These are phyloP conservation scores for Colletotrichum chrysophilum DNA, from an alignment of 2,329 filamentous ascomycete species.

Conservation along the genomic window DNA sequence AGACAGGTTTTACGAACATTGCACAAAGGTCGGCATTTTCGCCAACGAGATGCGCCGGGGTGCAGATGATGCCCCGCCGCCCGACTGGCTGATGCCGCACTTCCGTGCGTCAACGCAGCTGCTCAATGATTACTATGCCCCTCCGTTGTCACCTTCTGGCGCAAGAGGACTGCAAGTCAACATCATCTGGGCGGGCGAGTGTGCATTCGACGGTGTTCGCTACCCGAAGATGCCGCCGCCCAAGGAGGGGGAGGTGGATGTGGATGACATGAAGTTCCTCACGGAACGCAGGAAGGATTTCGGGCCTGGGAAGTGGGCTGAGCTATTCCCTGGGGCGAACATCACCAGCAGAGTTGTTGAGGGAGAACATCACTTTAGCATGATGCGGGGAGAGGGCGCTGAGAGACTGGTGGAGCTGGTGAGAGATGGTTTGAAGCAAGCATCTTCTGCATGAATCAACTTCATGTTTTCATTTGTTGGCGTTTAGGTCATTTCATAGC, in stretches of 20 bases:
- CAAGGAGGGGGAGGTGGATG: conserved; percentile 60
- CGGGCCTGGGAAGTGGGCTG: conserved; percentile 71
- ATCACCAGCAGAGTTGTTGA: conserved; percentile 70
- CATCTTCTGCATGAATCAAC: not conserved
- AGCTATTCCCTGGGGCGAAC: conserved; percentile 64
- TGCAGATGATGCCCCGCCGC: conserved; percentile 58
- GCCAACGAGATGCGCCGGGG: conserved; percentile 54
- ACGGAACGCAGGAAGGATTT: conserved; percentile 77
- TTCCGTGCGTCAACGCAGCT: conserved; percentile 72
- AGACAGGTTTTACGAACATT: conserved; percentile 69
- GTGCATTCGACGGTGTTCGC: conserved; percentile 69
- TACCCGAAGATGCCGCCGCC: conserved; percentile 69
- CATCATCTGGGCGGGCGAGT: conserved; percentile 75
- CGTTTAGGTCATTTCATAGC: not conserved
- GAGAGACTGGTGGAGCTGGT: not conserved
- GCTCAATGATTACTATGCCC: conserved; percentile 64
- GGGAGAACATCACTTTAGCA: conserved; percentile 74
- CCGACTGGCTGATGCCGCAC: conserved; percentile 75
- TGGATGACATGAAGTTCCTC: conserved; percentile 52
- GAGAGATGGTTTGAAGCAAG: not conserved
- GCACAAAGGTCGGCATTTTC: conserved; percentile 73
- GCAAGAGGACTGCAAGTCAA: conserved; percentile 64
- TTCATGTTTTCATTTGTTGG: not conserved
- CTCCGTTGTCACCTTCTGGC: conserved; percentile 64
- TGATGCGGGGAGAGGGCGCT: conserved; percentile 68